These are phyloP conservation scores for Pseudogymnoascus sp. DNA, from an alignment of 2,329 filamentous ascomycete species.

Conservation along the genomic window DNA sequence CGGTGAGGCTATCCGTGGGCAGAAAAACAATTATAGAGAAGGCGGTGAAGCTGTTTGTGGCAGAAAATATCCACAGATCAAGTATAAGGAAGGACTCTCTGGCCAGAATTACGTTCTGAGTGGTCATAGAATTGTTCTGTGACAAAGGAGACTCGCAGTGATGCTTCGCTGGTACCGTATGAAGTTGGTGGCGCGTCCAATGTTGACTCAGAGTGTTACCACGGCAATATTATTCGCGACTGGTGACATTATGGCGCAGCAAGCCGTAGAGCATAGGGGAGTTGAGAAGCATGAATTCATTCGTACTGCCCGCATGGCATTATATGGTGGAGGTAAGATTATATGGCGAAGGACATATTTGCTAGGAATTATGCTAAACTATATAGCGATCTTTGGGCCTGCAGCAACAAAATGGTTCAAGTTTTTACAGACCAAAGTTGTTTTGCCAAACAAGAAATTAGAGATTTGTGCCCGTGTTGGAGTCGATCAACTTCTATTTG, in stretches of 20 bases:
- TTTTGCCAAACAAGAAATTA: conserved; percentile 45
- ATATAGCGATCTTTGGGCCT: conserved; percentile 56
- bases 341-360: not conserved
- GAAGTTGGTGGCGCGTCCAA: conserved; percentile 67
- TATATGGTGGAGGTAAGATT: conserved; percentile 65
- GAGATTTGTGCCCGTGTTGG: conserved; percentile 57
- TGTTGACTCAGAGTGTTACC: conserved; percentile 85
- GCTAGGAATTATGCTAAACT: conserved; percentile 11
- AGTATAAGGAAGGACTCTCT: no score
- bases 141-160: not conserved
- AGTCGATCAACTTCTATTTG: conserved; percentile 58
- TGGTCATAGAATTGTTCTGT: not conserved
- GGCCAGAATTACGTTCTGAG: not conserved
- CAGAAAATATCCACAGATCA: not conserved
- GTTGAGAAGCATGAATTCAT: conserved; percentile 63
- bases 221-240: conserved; percentile 88
- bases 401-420: conserved; percentile 63
- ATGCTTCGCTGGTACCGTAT: conserved; percentile 53
- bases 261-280: conserved; percentile 76
- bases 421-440: conserved; percentile 54
- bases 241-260: conserved; percentile 85
- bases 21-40: not conserved
- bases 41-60: not conserved
- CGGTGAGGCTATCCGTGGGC: not conserved
- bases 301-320: conserved; percentile 68